phyloP scores from a whole-genome alignment of 78 protist species.

The Bodo saltans region DNA sequence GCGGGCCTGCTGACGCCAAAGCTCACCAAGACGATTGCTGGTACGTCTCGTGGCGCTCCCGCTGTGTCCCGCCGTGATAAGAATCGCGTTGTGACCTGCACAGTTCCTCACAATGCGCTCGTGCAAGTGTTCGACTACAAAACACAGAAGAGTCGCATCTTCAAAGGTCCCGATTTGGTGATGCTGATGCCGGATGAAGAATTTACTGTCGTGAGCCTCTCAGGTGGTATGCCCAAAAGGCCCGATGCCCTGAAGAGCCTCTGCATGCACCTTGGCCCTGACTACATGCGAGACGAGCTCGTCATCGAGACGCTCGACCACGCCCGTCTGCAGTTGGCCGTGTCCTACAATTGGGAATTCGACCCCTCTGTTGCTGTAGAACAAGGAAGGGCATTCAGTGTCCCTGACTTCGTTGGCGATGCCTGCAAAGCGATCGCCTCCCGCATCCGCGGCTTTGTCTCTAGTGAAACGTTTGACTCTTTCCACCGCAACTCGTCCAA shows the following conservation, averaged over 20 bases:
- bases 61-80: constrained; percentile 64
- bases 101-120: constrained; percentile 86
- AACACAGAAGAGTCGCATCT: constrained; percentile 65
- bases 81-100: constrained; percentile 68
- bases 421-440: constrained; percentile 74
- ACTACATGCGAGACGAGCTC: constrained; percentile 79
- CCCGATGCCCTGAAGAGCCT: constrained; percentile 55
- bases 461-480: constrained; percentile 60
- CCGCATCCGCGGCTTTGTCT: constrained; percentile 70
- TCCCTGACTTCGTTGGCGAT: constrained; percentile 75
- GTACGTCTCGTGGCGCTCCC: background rate
- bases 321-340: constrained; percentile 67
- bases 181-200: constrained; percentile 78
- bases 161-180: constrained; percentile 74
- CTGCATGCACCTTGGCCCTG: constrained; percentile 73
- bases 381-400: constrained; percentile 50
- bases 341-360: constrained; percentile 79
- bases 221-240: constrained; percentile 72
- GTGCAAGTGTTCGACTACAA: constrained; percentile 84
- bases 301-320: constrained; percentile 77
- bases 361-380: constrained; percentile 18
- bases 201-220: constrained; percentile 65
- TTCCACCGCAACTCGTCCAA: constrained; percentile 68
- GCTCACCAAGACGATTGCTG: no score
- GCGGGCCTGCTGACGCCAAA: no score